Conservation (phyloP, 2,329 filamentous ascomycete species). For the Colletotrichum eleusines region DNA sequence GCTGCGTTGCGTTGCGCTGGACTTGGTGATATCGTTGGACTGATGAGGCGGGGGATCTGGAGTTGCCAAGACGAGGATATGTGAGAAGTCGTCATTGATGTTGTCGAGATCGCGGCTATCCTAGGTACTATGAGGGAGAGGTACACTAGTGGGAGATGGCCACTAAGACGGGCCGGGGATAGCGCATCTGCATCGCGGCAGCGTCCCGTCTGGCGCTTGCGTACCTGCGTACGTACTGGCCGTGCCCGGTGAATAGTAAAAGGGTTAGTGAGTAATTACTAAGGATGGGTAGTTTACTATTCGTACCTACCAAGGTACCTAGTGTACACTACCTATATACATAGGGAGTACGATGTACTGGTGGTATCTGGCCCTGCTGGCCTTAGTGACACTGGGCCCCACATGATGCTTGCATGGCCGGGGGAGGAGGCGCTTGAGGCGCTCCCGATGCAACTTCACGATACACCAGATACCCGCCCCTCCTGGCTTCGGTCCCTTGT, state of each 20-base stretch:
- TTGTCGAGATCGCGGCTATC: constrained; percentile 34
- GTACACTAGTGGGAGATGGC: background rate
- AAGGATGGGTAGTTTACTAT: background rate
- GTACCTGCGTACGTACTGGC: background rate
- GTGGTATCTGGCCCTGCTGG: too few species aligned
- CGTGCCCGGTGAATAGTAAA: background rate
- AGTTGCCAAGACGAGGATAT: constrained; percentile 5
- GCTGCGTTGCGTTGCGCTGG: background rate
- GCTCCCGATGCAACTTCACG: background rate
- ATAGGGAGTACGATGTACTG: too few species aligned
- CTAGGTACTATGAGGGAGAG: too few species aligned
- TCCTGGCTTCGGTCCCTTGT: background rate
- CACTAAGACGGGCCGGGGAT: constrained; percentile 4
- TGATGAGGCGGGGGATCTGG: background rate
- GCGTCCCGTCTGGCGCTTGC: constrained; percentile 29
- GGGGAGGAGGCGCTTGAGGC: background rate
- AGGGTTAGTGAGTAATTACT: constrained; percentile 4
- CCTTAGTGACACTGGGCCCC: too few species aligned
- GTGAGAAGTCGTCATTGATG: background rate
- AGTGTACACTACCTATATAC: too few species aligned
- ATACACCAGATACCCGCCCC: background rate
- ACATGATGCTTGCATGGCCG: too few species aligned
- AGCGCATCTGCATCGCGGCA: constrained; percentile 20
- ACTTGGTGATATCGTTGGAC: background rate
- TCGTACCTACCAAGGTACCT: too few species aligned